Conservation (phyloP, 768 basidiomycete genomes). For the Russula sp. region DNA sequence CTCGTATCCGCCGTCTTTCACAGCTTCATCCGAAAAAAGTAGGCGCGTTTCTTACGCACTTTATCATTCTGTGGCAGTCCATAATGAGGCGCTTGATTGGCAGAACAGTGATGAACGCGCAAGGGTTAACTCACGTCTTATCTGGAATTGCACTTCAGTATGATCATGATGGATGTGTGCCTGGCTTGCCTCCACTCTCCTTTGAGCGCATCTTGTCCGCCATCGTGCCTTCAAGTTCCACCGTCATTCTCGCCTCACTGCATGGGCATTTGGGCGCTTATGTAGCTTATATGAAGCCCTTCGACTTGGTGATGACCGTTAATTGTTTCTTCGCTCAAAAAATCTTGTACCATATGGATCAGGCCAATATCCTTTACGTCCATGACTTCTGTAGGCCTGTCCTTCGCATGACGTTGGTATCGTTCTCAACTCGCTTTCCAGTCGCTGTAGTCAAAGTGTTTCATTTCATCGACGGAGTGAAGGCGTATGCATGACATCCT, state of each 20-base stretch:
- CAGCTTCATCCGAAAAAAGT: no score
- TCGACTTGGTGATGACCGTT: background rate
- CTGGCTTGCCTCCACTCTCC: no score
- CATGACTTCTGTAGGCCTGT: background rate
- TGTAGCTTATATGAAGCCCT: background rate
- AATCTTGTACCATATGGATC: background rate
- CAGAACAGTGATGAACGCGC: no score
- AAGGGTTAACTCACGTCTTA: no score
- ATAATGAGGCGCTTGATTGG: no score
- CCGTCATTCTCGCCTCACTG: background rate
- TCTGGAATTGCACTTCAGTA: no score
- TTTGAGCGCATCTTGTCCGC: no score
- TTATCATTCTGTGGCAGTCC: no score
- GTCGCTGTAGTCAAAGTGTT: conserved; percentile 10
- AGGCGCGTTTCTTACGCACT: no score
- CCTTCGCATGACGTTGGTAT: background rate
- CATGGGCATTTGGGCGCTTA: background rate
- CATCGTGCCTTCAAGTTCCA: background rate
- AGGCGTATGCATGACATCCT: background rate
- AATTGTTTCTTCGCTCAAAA: background rate
- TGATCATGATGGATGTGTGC: no score
- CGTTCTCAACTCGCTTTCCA: background rate
- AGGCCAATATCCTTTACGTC: background rate
- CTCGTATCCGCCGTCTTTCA: no score
- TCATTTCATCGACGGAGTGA: conserved; percentile 13